These are phyloP conservation scores for Hypoxylon sp. DNA, from an alignment of 2,329 filamentous ascomycete genomes.

Conservation along the genomic window DNA sequence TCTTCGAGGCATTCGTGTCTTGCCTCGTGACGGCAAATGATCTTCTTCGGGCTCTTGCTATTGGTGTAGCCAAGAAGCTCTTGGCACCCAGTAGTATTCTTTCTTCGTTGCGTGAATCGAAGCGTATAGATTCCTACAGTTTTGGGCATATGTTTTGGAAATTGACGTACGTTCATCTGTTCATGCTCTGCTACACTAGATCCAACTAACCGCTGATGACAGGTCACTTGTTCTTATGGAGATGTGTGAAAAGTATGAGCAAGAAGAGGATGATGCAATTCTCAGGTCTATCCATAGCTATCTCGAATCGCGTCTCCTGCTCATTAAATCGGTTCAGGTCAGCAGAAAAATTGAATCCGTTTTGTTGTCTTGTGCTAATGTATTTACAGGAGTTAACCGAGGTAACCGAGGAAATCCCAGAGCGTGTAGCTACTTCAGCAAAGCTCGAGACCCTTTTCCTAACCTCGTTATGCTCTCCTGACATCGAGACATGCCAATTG, in stretches of 20 bases:
- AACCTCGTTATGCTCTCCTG: slow-evolving; percentile 70
- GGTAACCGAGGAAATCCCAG: slow-evolving; percentile 61
- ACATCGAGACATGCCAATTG: slow-evolving; percentile 70
- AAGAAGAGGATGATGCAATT: slow-evolving; percentile 54
- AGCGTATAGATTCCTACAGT: slow-evolving; percentile 48
- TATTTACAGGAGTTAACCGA: slow-evolving; percentile 60
- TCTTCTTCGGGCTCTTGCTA: slow-evolving; percentile 58
- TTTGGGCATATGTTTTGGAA: slow-evolving; percentile 61
- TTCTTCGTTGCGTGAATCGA: slow-evolving; percentile 48
- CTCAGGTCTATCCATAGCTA: slow-evolving; percentile 63
- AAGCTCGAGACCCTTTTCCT: slow-evolving; percentile 70
- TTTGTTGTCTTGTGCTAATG: slow-evolving; percentile 17
- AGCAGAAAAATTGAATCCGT: slow-evolving; percentile 27
- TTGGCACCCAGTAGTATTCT: slow-evolving; percentile 52
- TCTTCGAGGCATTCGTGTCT: slow-evolving; percentile 62
- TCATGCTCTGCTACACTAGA: background rate
- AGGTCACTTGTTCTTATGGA: slow-evolving; percentile 57
- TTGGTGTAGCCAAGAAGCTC: slow-evolving; percentile 58
- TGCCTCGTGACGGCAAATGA: slow-evolving; percentile 63
- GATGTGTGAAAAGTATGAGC: slow-evolving; percentile 59
- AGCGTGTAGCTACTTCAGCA: slow-evolving; percentile 61
- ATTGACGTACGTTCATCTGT: slow-evolving; percentile 54
- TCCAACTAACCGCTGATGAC: slow-evolving; percentile 30
- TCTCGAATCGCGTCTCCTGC: slow-evolving; percentile 61
- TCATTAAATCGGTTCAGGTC: slow-evolving; percentile 62